phyloP scores from a whole-genome alignment of 164 flowering plant species.

The Cinnamomum chago region DNA sequence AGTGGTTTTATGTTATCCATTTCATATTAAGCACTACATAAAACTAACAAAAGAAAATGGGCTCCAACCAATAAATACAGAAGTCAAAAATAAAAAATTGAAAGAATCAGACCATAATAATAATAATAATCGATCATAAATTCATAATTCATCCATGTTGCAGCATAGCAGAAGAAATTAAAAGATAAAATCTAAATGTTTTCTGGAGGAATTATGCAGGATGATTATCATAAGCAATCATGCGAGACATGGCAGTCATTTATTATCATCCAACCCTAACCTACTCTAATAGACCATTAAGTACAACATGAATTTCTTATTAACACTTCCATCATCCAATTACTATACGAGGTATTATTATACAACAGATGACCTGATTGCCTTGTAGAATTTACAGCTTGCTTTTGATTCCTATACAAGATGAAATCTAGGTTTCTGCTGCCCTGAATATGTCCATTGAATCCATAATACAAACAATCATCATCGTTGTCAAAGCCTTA shows the following conservation, averaged over 20 bases:
- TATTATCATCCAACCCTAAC: neutral
- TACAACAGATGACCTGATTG: no score
- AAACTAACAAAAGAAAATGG: neutral
- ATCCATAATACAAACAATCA: no score
- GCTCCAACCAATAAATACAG: neutral
- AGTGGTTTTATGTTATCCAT: neutral
- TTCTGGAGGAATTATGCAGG: neutral
- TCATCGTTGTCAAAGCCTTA: no score
- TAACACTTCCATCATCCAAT: no score
- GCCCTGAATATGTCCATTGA: no score
- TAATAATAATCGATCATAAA: neutral
- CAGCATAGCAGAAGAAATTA: neutral
- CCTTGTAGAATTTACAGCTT: no score
- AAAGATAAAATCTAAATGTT: neutral
- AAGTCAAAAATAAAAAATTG: neutral
- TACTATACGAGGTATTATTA: no score
- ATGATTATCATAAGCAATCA: neutral
- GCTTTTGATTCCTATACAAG: no score
- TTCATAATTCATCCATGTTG: neutral
- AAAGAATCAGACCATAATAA: neutral
- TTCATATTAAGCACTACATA: neutral
- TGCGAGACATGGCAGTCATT: neutral
- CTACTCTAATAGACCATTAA: neutral
- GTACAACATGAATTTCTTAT: neutral
- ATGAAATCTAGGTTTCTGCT: no score